phyloP scores from a whole-genome alignment of 257 asterid genomes.

The Nicotiana noctiflora region DNA sequence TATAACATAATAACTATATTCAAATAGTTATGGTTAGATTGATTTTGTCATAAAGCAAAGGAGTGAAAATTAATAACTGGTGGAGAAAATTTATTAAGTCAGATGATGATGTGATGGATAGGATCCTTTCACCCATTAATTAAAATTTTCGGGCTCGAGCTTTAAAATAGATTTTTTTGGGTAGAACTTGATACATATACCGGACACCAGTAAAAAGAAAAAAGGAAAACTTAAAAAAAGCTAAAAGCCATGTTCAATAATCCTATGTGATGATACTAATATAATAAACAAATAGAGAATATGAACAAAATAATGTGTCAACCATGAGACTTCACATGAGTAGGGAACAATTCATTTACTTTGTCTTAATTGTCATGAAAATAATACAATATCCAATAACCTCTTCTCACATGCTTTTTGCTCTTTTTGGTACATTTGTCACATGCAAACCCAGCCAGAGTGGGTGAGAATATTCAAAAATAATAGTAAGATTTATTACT shows the following conservation, averaged over 20 bases:
- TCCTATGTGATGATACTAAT: not conserved
- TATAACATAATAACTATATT: too few relatives aligned
- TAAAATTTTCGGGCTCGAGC: too few relatives aligned
- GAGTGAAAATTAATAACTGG: too few relatives aligned
- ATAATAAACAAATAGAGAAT: not conserved
- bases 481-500: not conserved
- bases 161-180: too few relatives aligned
- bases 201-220: too few relatives aligned
- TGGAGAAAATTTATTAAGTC: too few relatives aligned
- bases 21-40: too few relatives aligned
- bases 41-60: too few relatives aligned
- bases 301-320: not conserved
- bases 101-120: too few relatives aligned
- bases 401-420: conserved; percentile 15
- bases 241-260: not conserved
- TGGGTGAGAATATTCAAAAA: not conserved
- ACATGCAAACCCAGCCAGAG: conserved; percentile 8
- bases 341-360: not conserved
- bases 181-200: too few relatives aligned
- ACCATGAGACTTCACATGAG: conserved; percentile 12
- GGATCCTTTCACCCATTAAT: too few relatives aligned
- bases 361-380: not conserved
- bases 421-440: conserved; percentile 8
- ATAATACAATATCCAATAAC: not conserved
- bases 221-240: not conserved